These are phyloP conservation scores for Rosa chinensis DNA, from an alignment of 306 rosid species.

Conservation along the genomic window DNA sequence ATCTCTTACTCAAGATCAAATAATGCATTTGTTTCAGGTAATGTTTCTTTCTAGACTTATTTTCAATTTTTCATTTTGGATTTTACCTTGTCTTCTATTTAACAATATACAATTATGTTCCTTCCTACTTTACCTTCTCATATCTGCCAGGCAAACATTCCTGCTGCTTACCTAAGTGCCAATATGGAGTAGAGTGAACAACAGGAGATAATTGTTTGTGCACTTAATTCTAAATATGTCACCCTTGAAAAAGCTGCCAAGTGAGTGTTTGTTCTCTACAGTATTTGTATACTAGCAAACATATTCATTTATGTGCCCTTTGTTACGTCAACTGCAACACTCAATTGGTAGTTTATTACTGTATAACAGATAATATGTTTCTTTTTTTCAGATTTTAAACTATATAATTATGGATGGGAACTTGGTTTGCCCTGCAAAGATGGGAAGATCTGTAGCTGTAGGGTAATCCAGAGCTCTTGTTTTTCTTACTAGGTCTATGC, in stretches of 20 bases:
- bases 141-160: constrained; percentile 74
- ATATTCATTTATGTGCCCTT: background rate
- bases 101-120: constrained; percentile 22
- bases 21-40: constrained; percentile 97
- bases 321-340: constrained; percentile 10
- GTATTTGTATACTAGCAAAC: constrained; percentile 17
- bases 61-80: background rate
- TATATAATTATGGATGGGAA: too few relatives aligned
- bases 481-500: too few relatives aligned
- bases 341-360: background rate
- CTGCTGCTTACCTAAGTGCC: constrained; percentile 91
- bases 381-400: too few relatives aligned
- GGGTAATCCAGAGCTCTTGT: too few relatives aligned
- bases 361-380: too few relatives aligned
- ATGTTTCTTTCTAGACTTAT: constrained; percentile 22
- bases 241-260: constrained; percentile 97
- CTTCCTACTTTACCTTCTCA: constrained; percentile 18
- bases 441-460: too few relatives aligned
- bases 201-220: constrained; percentile 76
- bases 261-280: constrained; percentile 43
- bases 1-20: constrained; percentile 99
- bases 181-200: constrained; percentile 95
- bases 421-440: too few relatives aligned
- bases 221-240: constrained; percentile 74
- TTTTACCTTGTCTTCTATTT: background rate